Conservation (phyloP, 768 basidiomycete species). For the Tricholoma saponaceum region DNA sequence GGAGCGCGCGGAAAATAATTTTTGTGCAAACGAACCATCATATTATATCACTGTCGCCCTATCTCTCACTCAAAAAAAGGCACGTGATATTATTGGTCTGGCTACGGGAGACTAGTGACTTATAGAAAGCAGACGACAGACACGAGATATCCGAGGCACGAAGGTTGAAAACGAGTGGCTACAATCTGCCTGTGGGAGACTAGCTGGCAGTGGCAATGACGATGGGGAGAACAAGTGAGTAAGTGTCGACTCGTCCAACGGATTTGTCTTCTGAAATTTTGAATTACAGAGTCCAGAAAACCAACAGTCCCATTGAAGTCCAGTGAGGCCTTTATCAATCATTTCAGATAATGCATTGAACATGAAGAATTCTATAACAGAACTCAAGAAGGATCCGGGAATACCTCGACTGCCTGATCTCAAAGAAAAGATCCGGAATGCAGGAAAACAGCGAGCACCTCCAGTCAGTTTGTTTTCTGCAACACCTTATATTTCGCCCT, state of each 20-base stretch:
- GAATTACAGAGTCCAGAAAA: conserved; percentile 37
- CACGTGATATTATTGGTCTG: no score
- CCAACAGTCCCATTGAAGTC: conserved; percentile 36
- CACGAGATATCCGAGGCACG: no score
- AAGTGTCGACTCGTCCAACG: neutral
- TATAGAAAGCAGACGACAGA: no score
- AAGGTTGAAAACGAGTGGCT: no score
- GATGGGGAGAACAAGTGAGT: conserved; percentile 44
- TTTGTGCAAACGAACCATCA: no score
- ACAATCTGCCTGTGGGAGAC: no score
- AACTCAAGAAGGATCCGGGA: conserved; percentile 87
- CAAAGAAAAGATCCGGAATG: conserved; percentile 52
- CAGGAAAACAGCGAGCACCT: conserved; percentile 42
- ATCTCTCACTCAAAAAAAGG: no score
- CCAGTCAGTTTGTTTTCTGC: conserved; percentile 27
- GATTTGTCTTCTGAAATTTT: neutral
- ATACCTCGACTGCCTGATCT: conserved; percentile 78
- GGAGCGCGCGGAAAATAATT: no score
- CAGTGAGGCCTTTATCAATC: conserved; percentile 24
- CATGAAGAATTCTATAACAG: conserved; percentile 36
- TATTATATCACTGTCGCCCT: no score
- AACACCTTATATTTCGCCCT: neutral
- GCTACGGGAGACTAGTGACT: no score
- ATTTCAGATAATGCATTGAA: neutral
- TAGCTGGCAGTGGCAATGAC: no score